Conservation (phyloP, 179 eudicot species). For the Silene coronaria region DNA sequence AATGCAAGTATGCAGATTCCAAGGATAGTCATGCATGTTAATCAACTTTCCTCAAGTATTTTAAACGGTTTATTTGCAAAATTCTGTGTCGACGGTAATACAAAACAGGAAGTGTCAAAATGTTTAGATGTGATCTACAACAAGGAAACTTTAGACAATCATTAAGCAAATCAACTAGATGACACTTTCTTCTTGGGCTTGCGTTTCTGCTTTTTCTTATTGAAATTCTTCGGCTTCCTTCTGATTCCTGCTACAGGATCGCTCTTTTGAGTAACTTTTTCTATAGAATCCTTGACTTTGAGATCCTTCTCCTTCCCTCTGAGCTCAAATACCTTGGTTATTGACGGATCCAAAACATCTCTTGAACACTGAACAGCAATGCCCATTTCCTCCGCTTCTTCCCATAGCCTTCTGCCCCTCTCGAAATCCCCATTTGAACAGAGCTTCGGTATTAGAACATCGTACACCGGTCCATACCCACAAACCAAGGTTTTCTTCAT, state of each 20-base stretch:
- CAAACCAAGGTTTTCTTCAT: constrained; percentile 50
- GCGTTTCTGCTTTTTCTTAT: constrained; percentile 17
- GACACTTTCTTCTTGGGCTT: constrained; percentile 21
- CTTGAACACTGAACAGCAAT: constrained; percentile 37
- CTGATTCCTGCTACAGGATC: constrained; percentile 5
- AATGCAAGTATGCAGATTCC: constrained; percentile 9
- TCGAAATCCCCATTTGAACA: constrained; percentile 50
- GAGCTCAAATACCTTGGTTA: constrained; percentile 44
- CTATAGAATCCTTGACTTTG: not conserved
- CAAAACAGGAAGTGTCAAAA: not conserved
- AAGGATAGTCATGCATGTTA: not conserved
- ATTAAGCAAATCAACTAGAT: constrained; percentile 11
- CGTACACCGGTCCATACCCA: constrained; percentile 52
- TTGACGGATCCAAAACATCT: constrained; percentile 48
- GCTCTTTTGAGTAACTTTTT: constrained; percentile 9
- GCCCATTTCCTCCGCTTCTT: constrained; percentile 49
- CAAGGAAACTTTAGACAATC: not conserved
- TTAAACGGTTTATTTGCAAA: not conserved
- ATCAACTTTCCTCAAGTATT: not conserved
- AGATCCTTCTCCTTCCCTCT: constrained; percentile 26
- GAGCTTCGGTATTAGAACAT: constrained; percentile 56
- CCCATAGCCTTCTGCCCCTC: constrained; percentile 52
- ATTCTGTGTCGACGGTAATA: not conserved
- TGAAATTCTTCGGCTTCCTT: constrained; percentile 2
- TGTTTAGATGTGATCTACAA: not conserved